Percentiles rank a stretch among this genome's conserved stretches.
Evolutionary conservation across 192 early-diverging fungal species (phyloP).

Genomic region (Irineochytrium annulatum): DNA sequence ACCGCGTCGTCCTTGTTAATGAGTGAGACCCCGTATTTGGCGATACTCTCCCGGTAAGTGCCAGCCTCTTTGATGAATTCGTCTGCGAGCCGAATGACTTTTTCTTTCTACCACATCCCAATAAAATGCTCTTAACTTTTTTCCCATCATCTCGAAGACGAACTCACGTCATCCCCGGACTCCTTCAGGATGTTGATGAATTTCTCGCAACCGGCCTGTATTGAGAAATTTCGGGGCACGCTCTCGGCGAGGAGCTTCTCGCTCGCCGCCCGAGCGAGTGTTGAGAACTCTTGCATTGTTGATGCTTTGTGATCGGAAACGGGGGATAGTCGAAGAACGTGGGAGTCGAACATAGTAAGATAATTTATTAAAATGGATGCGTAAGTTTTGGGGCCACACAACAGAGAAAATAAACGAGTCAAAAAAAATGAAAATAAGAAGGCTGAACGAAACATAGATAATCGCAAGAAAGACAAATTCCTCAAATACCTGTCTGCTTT

Average conservation of each 20-base stretch:
- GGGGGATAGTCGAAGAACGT: no score
- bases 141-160: neutral
- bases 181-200: conserved; percentile 68
- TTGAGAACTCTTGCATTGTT: conserved; percentile 86
- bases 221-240: conserved; percentile 70
- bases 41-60: conserved; percentile 68
- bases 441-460: neutral
- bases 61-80: conserved; percentile 72
- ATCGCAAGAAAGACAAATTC: neutral
- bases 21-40: conserved; percentile 73
- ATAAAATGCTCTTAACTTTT: conserved; percentile 3
- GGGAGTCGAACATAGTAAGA: no score
- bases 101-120: conserved; percentile 46
- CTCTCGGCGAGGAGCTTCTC: conserved; percentile 60
- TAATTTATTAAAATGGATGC: neutral
- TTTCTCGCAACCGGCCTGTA: conserved; percentile 82
- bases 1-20: conserved; percentile 79
- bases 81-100: conserved; percentile 64
- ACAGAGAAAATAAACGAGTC: neutral
- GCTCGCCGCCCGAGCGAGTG: conserved; percentile 64
- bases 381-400: neutral
- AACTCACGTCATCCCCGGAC: conserved; percentile 37
- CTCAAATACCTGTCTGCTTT: neutral
- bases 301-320: conserved; percentile 53
- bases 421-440: no score